Evolutionary conservation across 1,284 basidiomycete genomes (phyloP).

Genomic region (Marasmius fiardii): DNA sequence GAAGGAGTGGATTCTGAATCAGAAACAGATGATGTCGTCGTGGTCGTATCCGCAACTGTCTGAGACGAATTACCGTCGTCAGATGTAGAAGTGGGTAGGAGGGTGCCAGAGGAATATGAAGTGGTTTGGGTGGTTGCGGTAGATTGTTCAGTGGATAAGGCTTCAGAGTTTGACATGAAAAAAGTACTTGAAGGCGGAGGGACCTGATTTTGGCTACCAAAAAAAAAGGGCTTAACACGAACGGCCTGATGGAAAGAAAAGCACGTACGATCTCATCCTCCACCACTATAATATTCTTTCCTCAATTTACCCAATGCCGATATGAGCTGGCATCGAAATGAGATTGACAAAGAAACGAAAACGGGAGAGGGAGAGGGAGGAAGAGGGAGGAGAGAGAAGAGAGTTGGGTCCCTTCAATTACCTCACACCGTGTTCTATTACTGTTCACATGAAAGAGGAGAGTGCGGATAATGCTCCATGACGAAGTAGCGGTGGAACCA

Average conservation of each 20-base stretch:
- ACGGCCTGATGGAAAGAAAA: neutral
- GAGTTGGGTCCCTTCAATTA: no score
- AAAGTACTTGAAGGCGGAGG: neutral
- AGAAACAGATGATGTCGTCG: neutral
- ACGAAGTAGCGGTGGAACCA: neutral
- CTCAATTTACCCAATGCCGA: neutral
- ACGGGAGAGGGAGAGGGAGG: neutral
- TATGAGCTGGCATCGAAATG: neutral
- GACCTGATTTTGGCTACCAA: neutral
- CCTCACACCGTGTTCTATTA: neutral
- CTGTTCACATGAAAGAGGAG: neutral
- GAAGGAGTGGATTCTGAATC: conserved; percentile 4
- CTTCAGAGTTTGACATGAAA: neutral
- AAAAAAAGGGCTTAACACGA: neutral
- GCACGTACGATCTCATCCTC: neutral
- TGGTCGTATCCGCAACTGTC: neutral
- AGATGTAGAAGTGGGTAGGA: neutral
- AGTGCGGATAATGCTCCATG: neutral
- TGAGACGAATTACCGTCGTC: neutral
- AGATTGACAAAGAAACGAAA: neutral
- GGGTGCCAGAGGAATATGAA: neutral
- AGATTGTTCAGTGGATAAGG: neutral
- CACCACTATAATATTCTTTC: neutral
- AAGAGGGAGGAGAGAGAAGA: neutral
- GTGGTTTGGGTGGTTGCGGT: neutral